phyloP scores from a whole-genome alignment of 2,329 filamentous ascomycete species.

The Scedosporium boydii region DNA sequence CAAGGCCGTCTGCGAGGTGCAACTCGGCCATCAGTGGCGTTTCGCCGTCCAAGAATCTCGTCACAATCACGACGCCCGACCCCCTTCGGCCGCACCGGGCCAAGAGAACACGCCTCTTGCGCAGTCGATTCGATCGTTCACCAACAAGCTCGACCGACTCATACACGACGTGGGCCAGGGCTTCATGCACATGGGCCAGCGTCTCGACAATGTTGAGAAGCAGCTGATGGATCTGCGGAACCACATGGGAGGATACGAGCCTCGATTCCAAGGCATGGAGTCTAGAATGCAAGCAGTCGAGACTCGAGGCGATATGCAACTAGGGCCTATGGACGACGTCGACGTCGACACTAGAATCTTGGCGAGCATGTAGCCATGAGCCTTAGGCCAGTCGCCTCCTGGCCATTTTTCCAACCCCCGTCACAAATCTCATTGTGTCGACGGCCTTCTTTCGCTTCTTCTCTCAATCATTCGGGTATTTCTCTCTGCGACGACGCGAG shows the following conservation, averaged over 20 bases:
- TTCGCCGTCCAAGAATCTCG: constrained; percentile 51
- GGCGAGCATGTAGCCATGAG: constrained; percentile 14
- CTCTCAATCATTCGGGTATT: not conserved
- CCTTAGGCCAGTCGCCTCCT: not conserved
- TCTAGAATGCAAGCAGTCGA: constrained; percentile 31
- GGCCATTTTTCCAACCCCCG: not conserved
- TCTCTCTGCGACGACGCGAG: not conserved
- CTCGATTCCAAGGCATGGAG: constrained; percentile 34
- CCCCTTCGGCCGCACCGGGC: constrained; percentile 42
- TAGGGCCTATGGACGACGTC: constrained; percentile 34
- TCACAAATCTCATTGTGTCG: not conserved
- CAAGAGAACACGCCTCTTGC: constrained; percentile 49
- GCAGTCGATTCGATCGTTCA: constrained; percentile 47
- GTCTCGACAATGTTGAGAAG: constrained; percentile 42
- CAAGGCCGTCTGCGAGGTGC: constrained; percentile 55
- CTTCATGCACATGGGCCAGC: constrained; percentile 39
- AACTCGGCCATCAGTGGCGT: constrained; percentile 54
- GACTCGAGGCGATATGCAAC: constrained; percentile 14
- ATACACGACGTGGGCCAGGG: constrained; percentile 46
- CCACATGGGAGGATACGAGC: constrained; percentile 30
- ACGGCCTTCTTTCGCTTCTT: not conserved
- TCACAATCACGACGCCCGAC: constrained; percentile 52
- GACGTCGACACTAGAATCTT: constrained; percentile 34
- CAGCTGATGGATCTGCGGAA: constrained; percentile 45
- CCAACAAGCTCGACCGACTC: constrained; percentile 50